Percentiles rank a stretch among this genome's conserved stretches.
phyloP scores from a whole-genome alignment of 768 basidiomycete species.

The Floccularia luteovirens region DNA sequence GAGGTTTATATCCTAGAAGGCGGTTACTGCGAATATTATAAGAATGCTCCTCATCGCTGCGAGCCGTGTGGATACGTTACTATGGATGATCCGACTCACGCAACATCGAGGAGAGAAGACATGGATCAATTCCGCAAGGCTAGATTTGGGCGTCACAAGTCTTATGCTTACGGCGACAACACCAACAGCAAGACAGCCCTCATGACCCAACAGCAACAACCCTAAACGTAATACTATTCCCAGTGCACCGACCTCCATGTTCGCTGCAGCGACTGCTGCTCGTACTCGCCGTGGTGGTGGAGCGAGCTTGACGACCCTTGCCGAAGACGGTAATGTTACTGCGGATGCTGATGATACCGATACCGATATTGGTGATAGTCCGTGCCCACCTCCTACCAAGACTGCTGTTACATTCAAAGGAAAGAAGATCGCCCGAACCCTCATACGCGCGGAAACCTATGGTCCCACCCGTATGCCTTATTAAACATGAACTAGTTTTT shows the following conservation, averaged over 20 bases:
- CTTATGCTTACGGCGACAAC: constrained; percentile 87
- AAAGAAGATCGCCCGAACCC: constrained; percentile 46
- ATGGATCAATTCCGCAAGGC: constrained; percentile 87
- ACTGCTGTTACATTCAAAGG: constrained; percentile 37
- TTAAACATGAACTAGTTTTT: constrained; percentile 12
- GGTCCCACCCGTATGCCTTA: constrained; percentile 51
- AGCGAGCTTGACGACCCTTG: constrained; percentile 48
- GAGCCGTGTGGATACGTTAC: constrained; percentile 77
- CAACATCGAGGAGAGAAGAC: constrained; percentile 74
- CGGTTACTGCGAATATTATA: constrained; percentile 88
- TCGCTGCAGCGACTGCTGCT: constrained; percentile 65
- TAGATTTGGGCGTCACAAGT: constrained; percentile 85
- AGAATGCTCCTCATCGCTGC: constrained; percentile 61
- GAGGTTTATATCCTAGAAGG: constrained; percentile 97
- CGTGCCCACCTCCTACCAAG: constrained; percentile 77
- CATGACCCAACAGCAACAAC: constrained; percentile 29
- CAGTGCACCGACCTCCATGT: constrained; percentile 42
- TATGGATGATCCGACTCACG: constrained; percentile 92
- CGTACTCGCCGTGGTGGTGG: constrained; percentile 50
- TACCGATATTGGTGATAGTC: constrained; percentile 76
- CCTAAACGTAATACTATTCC: constrained; percentile 68
- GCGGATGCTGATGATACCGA: constrained; percentile 69
- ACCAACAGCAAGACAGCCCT: constrained; percentile 31
- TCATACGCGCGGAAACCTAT: constrained; percentile 64
- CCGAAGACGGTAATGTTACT: constrained; percentile 57